Conservation (phyloP, 305 asterid genomes). For the Plantago coronopus region DNA sequence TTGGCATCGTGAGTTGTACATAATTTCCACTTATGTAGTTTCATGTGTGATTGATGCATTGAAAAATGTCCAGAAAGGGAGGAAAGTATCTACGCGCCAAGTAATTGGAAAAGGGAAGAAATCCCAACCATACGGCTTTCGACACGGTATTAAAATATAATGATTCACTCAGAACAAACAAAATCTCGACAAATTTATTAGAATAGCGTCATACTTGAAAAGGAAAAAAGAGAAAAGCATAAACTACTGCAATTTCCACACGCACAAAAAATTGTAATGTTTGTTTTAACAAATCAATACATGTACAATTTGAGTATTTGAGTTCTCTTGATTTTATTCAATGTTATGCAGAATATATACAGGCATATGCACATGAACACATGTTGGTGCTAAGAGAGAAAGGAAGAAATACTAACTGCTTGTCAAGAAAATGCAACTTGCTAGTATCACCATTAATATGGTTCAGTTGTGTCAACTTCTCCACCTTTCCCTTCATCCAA, state of each 20-base stretch:
- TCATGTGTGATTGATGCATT: too few relatives aligned
- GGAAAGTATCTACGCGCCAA: too few relatives aligned
- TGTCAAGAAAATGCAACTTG: constrained; percentile 47
- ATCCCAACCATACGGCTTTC: background rate
- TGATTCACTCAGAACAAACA: background rate
- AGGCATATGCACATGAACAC: background rate
- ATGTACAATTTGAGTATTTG: background rate
- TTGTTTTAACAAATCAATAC: too few relatives aligned
- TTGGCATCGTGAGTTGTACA: background rate
- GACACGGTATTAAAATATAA: background rate
- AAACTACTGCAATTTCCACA: background rate
- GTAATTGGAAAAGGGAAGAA: background rate
- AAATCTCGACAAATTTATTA: background rate
- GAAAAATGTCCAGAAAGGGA: background rate
- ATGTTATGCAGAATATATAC: background rate
- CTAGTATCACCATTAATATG: constrained; percentile 41
- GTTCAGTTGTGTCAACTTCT: constrained; percentile 40
- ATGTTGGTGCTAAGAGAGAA: constrained; percentile 3
- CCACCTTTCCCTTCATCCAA: constrained; percentile 44
- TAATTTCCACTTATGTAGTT: background rate
- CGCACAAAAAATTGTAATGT: too few relatives aligned
- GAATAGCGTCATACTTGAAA: background rate
- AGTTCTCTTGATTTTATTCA: background rate
- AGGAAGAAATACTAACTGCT: constrained; percentile 34
- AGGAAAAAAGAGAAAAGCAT: too few relatives aligned